Percentiles rank a stretch among this genome's conserved stretches.
Evolutionary conservation across 2,329 filamentous ascomycete genomes (phyloP).

Genomic region (Fusarium cyanostomum): DNA sequence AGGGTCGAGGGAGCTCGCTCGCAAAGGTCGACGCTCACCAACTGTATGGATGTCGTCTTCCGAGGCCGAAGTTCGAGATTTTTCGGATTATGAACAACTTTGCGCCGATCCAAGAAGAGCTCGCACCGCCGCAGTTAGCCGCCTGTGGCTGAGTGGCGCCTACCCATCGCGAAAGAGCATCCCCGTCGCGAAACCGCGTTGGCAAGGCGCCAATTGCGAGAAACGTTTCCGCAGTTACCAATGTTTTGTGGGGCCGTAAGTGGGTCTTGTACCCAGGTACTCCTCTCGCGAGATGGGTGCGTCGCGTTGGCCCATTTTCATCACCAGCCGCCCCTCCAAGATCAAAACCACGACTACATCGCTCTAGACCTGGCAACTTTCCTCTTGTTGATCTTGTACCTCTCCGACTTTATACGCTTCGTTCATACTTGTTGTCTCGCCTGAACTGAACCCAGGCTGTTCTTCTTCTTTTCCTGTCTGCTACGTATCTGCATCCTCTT

Average conservation of each 20-base stretch:
- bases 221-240: too few species aligned
- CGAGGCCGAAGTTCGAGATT: conserved; percentile 26
- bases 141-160: too few species aligned
- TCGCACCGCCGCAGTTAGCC: conserved; percentile 35
- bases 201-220: not conserved
- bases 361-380: conserved; percentile 27
- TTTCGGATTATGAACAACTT: conserved; percentile 42
- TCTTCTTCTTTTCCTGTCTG: conserved; percentile 12
- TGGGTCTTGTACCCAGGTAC: too few species aligned
- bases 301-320: too few species aligned
- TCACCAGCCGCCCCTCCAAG: conserved; percentile 34
- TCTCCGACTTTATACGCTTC: conserved; percentile 24
- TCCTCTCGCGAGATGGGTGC: too few species aligned
- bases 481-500: conserved; percentile 5
- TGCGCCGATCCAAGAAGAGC: conserved; percentile 29
- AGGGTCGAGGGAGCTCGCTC: conserved; percentile 6
- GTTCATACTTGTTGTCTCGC: conserved; percentile 27
- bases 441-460: conserved; percentile 1
- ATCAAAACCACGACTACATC: conserved; percentile 17
- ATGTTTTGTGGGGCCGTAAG: too few species aligned
- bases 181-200: conserved; percentile 37
- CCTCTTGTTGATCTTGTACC: conserved; percentile 29
- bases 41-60: conserved; percentile 23
- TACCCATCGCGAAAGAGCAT: not conserved
- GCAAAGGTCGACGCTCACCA: conserved; percentile 32